Percentiles rank a stretch among this genome's conserved stretches.
Evolutionary conservation across 1,284 basidiomycete species (phyloP).

Genomic region (Boletus sp.): DNA sequence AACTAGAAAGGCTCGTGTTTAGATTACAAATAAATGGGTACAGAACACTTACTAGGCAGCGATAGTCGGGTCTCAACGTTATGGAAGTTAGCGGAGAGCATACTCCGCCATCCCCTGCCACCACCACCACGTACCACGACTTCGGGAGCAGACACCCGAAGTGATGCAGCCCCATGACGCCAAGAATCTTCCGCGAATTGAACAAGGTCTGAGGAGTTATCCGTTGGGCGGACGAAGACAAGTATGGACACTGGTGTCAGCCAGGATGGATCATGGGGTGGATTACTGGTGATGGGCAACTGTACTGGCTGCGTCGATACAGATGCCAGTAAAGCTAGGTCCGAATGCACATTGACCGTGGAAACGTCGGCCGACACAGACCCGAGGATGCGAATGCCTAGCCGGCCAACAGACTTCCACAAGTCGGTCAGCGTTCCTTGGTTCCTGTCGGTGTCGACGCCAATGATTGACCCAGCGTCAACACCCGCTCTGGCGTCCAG

Average conservation of each 20-base stretch:
- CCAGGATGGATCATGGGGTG: slow-evolving; percentile 55
- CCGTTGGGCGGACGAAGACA: slow-evolving; percentile 52
- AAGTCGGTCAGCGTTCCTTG: slow-evolving; percentile 40
- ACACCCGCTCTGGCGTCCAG: slow-evolving; percentile 57
- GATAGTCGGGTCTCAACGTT: slow-evolving; percentile 45
- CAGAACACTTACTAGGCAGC: slow-evolving; percentile 47
- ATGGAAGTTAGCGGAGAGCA: slow-evolving; percentile 40
- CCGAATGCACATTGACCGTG: slow-evolving; percentile 45
- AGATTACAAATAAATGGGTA: background rate
- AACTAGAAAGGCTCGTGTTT: slow-evolving; percentile 39
- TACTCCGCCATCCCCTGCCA: slow-evolving; percentile 48
- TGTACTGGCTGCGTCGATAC: slow-evolving; percentile 47
- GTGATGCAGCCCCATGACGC: slow-evolving; percentile 46
- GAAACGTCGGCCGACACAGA: slow-evolving; percentile 53
- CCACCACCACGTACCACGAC: slow-evolving; percentile 49
- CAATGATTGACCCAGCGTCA: slow-evolving; percentile 59
- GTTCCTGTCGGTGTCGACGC: slow-evolving; percentile 44
- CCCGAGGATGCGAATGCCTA: slow-evolving; percentile 55
- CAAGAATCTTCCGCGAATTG: slow-evolving; percentile 58
- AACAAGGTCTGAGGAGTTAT: slow-evolving; percentile 45
- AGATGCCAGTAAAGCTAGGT: slow-evolving; percentile 42
- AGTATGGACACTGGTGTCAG: slow-evolving; percentile 51
- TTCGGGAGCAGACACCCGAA: slow-evolving; percentile 41
- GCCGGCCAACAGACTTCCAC: slow-evolving; percentile 64
- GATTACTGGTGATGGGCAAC: slow-evolving; percentile 54